Conservation (phyloP, 352 stramenopile species). For the Phytophthora citrophthora region DNA sequence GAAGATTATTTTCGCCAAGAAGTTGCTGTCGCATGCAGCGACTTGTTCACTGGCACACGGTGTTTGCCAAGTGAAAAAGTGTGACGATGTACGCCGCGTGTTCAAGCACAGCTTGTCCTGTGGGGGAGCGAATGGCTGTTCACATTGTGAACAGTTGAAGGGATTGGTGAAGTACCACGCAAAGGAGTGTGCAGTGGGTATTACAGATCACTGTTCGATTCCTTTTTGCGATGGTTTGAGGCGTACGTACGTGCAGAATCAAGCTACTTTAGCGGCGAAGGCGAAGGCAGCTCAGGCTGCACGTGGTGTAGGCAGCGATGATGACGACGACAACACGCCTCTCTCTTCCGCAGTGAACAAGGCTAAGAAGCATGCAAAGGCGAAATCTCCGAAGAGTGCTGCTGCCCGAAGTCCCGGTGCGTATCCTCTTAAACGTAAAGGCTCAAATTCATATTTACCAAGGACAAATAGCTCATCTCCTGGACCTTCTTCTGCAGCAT, state of each 20-base stretch:
- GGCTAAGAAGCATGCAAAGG: slow-evolving; percentile 65
- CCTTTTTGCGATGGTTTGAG: slow-evolving; percentile 84
- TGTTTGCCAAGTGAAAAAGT: slow-evolving; percentile 86
- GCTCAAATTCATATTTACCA: slow-evolving; percentile 23
- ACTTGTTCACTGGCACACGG: slow-evolving; percentile 65
- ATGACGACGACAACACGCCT: slow-evolving; percentile 80
- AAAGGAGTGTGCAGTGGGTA: slow-evolving; percentile 70
- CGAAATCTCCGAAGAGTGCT: slow-evolving; percentile 67
- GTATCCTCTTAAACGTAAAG: slow-evolving; percentile 30
- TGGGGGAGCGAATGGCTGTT: slow-evolving; percentile 66
- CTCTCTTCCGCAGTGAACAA: slow-evolving; percentile 73
- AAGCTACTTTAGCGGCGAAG: slow-evolving; percentile 44
- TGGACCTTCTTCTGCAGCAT: slow-evolving; percentile 25
- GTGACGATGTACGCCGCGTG: slow-evolving; percentile 82
- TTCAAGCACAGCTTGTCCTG: slow-evolving; percentile 89
- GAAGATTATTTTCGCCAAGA: slow-evolving; percentile 88
- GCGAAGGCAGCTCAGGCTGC: slow-evolving; percentile 30
- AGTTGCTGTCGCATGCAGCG: slow-evolving; percentile 78
- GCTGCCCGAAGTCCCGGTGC: slow-evolving; percentile 12
- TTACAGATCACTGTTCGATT: slow-evolving; percentile 80
- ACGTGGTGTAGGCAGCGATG: slow-evolving; percentile 40
- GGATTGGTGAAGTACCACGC: slow-evolving; percentile 87
- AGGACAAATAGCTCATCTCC: slow-evolving; percentile 29
- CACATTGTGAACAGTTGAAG: slow-evolving; percentile 84
- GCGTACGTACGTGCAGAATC: slow-evolving; percentile 57